Percentiles rank a stretch among this genome's conserved stretches.
Evolutionary conservation across 1,284 basidiomycete species (phyloP).

Genomic region (Agaricales sp.): DNA sequence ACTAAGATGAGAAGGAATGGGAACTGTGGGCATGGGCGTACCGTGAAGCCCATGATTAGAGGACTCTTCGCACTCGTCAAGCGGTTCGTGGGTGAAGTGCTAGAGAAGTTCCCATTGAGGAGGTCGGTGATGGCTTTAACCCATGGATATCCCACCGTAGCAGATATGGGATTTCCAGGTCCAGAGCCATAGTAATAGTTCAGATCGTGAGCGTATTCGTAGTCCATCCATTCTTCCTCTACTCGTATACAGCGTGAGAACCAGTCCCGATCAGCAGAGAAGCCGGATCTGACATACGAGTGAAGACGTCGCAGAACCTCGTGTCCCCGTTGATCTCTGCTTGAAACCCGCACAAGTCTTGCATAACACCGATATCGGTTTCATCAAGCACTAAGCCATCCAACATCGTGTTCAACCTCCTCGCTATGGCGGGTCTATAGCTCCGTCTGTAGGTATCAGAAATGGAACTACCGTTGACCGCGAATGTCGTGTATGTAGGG

Average conservation of each 20-base stretch:
- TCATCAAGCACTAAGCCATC: constrained; percentile 23
- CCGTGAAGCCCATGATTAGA: constrained; percentile 32
- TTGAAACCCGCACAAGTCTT: constrained; percentile 31
- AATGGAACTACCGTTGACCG: constrained; percentile 18
- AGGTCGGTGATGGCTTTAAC: constrained; percentile 27
- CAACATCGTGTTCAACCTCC: constrained; percentile 24
- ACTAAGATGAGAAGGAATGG: background rate
- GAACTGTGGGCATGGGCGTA: constrained; percentile 11
- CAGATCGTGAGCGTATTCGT: background rate
- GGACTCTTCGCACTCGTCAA: constrained; percentile 17
- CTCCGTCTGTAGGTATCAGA: constrained; percentile 21
- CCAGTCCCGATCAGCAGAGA: no score
- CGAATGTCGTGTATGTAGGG: constrained; percentile 20
- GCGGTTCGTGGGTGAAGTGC: background rate
- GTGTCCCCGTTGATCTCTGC: constrained; percentile 26
- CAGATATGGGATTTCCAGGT: constrained; percentile 31
- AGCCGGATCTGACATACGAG: no score
- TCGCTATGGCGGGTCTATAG: constrained; percentile 22
- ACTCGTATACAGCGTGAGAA: no score
- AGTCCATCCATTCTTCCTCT: background rate
- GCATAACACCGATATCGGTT: constrained; percentile 29
- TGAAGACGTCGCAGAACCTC: constrained; percentile 27
- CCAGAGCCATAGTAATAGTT: constrained; percentile 31
- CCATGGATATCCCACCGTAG: constrained; percentile 28
- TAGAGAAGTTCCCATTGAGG: constrained; percentile 20